Percentiles rank a stretch among this genome's conserved stretches.
phyloP scores from a whole-genome alignment of 768 basidiomycete species.

The Mycena albidolilacea region DNA sequence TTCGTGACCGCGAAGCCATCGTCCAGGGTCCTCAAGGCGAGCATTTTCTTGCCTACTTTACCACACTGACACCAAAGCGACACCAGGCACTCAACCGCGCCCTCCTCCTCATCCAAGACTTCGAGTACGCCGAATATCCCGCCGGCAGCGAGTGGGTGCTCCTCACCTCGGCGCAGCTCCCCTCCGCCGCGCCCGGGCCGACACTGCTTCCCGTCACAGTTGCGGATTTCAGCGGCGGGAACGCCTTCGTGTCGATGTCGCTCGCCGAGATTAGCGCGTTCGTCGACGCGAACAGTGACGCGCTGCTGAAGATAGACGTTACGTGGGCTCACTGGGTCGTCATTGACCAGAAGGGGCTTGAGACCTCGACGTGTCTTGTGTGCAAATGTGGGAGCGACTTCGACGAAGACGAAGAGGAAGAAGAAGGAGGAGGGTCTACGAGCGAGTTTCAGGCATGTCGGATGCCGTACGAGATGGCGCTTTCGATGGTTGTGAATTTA shows the following conservation, averaged over 20 bases:
- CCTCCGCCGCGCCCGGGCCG: neutral
- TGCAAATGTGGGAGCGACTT: too few relatives aligned
- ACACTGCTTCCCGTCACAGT: neutral
- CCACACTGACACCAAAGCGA: neutral
- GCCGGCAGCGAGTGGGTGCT: neutral
- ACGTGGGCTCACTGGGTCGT: neutral
- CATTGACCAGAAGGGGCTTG: constrained; percentile 3
- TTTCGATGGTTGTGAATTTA: constrained; percentile 18
- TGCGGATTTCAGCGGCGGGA: neutral
- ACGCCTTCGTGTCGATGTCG: neutral
- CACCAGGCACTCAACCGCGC: neutral
- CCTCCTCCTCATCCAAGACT: neutral
- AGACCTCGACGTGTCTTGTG: constrained; percentile 3
- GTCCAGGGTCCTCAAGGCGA: too few relatives aligned
- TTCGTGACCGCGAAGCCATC: too few relatives aligned
- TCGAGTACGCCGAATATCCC: neutral
- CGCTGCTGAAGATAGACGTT: neutral
- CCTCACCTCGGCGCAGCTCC: neutral
- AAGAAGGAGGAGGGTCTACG: neutral
- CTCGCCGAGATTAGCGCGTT: neutral
- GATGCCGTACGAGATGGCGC: constrained; percentile 29
- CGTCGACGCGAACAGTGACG: neutral
- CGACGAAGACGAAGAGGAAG: neutral
- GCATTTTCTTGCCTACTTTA: too few relatives aligned
- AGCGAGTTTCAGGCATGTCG: constrained; percentile 24